These are phyloP conservation scores for Candida frijolesensis DNA, from an alignment of 1,139 yeast genomes.

Conservation along the genomic window DNA sequence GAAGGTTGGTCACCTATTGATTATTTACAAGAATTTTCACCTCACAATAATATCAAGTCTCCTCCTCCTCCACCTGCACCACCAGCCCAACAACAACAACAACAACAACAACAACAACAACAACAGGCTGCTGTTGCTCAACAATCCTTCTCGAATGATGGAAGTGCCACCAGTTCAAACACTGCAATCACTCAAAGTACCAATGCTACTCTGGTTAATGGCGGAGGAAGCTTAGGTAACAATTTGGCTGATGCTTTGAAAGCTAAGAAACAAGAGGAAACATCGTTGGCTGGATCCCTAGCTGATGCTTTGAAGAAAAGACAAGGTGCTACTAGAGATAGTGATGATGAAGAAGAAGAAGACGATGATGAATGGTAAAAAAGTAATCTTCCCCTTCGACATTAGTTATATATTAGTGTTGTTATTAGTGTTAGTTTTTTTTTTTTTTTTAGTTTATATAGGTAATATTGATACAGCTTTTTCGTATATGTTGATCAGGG, in stretches of 20 bases:
- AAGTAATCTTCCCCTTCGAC: too few relatives aligned
- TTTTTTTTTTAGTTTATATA: too few relatives aligned
- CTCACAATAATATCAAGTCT: conserved; percentile 25
- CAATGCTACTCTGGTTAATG: conserved; percentile 15
- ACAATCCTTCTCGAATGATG: conserved; percentile 13
- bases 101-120: conserved; percentile 9
- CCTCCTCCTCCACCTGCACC: conserved; percentile 41
- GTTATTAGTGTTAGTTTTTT: too few relatives aligned
- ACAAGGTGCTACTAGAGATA: conserved; percentile 74
- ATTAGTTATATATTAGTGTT: too few relatives aligned
- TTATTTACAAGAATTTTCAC: conserved; percentile 69
- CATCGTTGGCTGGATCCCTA: conserved; percentile 75
- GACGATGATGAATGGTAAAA: conserved; percentile 52
- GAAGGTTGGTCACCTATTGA: conserved; percentile 99
- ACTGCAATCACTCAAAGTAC: conserved; percentile 17
- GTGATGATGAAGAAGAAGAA: conserved; percentile 76
- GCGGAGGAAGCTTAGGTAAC: conserved; percentile 45
- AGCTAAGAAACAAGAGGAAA: conserved; percentile 66
- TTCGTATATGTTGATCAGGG: too few relatives aligned
- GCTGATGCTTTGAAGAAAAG: conserved; percentile 89
- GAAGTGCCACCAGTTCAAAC: conserved; percentile 16
- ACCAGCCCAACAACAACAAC: conserved; percentile 19
- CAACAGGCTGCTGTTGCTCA: conserved; percentile 6
- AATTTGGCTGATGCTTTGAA: conserved; percentile 77
- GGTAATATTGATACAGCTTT: too few relatives aligned